Base-by-base conservation (phyloP, 139 green algal genomes). In the Mychonastes homosphaera region DNA sequence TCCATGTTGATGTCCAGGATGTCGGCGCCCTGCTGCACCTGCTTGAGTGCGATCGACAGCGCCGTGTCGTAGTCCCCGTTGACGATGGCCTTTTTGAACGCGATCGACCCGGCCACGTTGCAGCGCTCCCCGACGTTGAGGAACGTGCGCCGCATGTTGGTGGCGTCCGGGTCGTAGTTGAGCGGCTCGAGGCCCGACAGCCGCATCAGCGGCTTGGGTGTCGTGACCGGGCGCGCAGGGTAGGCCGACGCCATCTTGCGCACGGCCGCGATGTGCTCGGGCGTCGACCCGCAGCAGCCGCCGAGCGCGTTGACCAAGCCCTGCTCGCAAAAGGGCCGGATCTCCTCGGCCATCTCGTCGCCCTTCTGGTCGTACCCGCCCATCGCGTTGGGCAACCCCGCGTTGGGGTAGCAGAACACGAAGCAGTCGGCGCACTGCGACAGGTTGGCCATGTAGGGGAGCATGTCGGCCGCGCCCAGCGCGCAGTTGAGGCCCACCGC, bases 1-100 rank as follows among this genome's bases (percentile, higher is more conserved):
- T 98, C 91, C 84, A 97, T 94, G 74, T 98, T 98, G 80, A 98
- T 94, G 79, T 98, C 91, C 65, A 98, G 81, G 52, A 97, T 71
- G 57, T 98, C 57, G 0, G 90, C 89, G 8, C 84, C 84, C 58
- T 87, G 72, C 64, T 84, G 64, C 32, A 94, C 85, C 78, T 96
- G 90, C 71, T 88, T 84, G 26, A 91, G 63, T 2, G 88, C 90
- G 53, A 97, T 97, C 53, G 59, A 54, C n/a, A 87, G 61, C 3
- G 90, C 91, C 75, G 94, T 96, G 63, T 98, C 91, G 50, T 84
- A 97, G 70, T 98, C 78, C 34, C 83, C 85, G 34, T 91, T 81
- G 50, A 97, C 75, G 55, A 97, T 90, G 34, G 89, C 87, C 84
- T 95, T 96, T 85, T 97, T 97, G 84, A 90, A 98, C 35, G 95